Base-by-base conservation (phyloP, 257 asterid species). In the Lycium barbarum region DNA sequence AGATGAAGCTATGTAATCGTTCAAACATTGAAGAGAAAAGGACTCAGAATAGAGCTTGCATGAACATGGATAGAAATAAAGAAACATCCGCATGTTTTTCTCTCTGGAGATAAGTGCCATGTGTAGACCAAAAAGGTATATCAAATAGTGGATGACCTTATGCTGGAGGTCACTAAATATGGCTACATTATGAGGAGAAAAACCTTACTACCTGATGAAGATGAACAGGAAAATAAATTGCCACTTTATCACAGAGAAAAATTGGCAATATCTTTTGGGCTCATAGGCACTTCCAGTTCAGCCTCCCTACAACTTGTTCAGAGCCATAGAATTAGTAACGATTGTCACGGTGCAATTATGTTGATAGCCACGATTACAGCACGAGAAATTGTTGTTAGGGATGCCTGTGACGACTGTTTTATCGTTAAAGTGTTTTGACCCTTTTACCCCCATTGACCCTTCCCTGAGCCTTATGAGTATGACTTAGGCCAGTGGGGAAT, bases 31-130 rank as follows among this genome's bases (percentile, higher is more conserved):
- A 91, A 90, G 86, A 90, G 85, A 58, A 92, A 90, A 88, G 99
- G 98, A 65, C 85, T 96, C 81, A 89, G 90, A 81, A 91, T 94
- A 90, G 72, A 87, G 81, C 94, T 94, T 35, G 96, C 90, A 65
- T 94, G 98, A 87, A 96, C 97, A 68, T 94, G 97, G 98, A 91
- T 94, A 70, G 97, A 92, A 54, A 89, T 94, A 81, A 94, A 92
- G 89, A 93, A 92, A 87, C 90, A 90, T 84, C 87, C 90, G 17
- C 87, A 92, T 78, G 88, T 70, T 86, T 93, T 96, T 91, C 84
- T 84, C 68, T 89, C 95, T 22, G 96, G 92, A 73, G 95, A 93
- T 87, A 93, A 92, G 85, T 84, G 88, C 26, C 93, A 93, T 84
- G 84, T 85, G 79, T 93, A 89, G 84, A 85, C 82, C 3, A 87